Evolutionary conservation across 768 basidiomycete genomes (phyloP).

Genomic region (Trametes maxima): DNA sequence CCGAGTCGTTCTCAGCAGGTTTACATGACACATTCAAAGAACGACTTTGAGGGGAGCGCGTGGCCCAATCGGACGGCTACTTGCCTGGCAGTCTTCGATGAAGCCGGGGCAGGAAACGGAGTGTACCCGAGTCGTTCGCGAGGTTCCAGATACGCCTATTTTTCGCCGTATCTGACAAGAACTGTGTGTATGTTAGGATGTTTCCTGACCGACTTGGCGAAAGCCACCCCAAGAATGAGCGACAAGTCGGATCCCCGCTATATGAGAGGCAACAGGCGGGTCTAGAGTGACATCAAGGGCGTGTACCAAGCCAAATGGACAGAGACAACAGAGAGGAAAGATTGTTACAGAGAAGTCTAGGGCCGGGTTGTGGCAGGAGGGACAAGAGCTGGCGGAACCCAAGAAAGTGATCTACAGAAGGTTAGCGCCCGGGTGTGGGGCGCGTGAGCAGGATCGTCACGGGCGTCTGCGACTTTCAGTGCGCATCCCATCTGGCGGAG

Average conservation of each 20-base stretch:
- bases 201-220: not conserved
- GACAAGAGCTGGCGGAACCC: no score
- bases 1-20: not conserved
- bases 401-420: not conserved
- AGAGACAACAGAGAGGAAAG: no score
- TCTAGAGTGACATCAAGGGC: no score
- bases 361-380: no score
- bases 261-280: no score
- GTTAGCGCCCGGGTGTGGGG: not conserved
- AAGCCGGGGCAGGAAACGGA: not conserved
- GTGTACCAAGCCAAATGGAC: no score
- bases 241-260: no score
- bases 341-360: no score
- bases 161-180: not conserved
- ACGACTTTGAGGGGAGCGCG: not conserved
- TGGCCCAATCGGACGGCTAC: not conserved
- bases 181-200: not conserved
- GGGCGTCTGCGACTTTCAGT: slow-evolving; percentile 1
- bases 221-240: no score
- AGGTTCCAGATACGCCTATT: slow-evolving; percentile 5
- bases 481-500: not conserved
- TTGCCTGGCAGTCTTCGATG: not conserved
- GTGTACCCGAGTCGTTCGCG: not conserved
- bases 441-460: not conserved
- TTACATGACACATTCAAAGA: not conserved